Base-by-base conservation (phyloP, 192 early-diverging fungal genomes). In the Backusella tuberculispora region DNA sequence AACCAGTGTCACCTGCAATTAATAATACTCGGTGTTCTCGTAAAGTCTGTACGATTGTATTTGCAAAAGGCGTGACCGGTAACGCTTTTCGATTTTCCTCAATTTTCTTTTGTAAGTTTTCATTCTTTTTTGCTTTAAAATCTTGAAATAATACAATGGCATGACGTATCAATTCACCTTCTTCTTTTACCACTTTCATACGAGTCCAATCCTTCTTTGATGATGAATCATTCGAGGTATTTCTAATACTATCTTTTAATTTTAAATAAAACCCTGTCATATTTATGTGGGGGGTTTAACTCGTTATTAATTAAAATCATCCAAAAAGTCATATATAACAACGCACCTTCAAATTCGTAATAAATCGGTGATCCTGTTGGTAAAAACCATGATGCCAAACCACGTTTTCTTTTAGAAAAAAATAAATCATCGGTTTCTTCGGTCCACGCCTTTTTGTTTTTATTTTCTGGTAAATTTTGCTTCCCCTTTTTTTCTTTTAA, bases 1-100 rank as follows among this genome's bases (percentile, higher is more conserved):
- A 90, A 34, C 91, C 91, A 15, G 91, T 92, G 19, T 92, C 90
- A 64, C 91, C 92, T 26, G 91, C 91, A 10, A 94, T 88, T 56
- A 94, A 82, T 2, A 93, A 75, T 1, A 93, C 86, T 0, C 83
- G 73, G 66, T 94, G 84, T 8, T 80, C 69, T 38, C 80, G 74
- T 9, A 94, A 85, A 5, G 88, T 82, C 34, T 86, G 79, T 5
- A 90, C 81, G 64, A 94, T 88, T 19, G 83, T 75, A 63, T 89
- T 80, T 63, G 88, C 85, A 76, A 84, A 91, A 3, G 87, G 70
- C 60, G 87, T 87, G 19, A 92, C 90, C 5, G 92, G 92, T 4
- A 94, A 80, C 17, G 81, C 77, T 2, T 76, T 76, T 12, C 92
- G 79, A 40, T 84, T 88, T 81, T 83, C 85, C 29, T 80, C 78